A percentile compares a stretch with the other conserved stretches of the same genome.
Evolutionary conservation across 192 early-diverging fungal genomes (phyloP).

Genomic region (Mortierella alpina): DNA sequence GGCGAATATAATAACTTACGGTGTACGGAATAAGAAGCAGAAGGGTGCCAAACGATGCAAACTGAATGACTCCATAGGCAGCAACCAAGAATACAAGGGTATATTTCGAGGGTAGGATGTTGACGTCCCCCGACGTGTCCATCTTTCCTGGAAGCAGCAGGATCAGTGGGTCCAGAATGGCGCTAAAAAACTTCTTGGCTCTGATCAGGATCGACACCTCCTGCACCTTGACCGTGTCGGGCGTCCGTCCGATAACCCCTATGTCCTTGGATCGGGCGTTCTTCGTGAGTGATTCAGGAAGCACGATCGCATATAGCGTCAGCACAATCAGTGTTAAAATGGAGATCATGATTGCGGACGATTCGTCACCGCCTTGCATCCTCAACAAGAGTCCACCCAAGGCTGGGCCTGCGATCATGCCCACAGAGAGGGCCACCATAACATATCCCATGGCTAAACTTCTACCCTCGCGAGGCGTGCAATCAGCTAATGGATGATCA

Average conservation of each 20-base stretch:
- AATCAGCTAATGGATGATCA: constrained; percentile 12
- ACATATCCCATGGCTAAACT: constrained; percentile 37
- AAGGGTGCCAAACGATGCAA: constrained; percentile 10
- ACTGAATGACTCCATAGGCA: constrained; percentile 16
- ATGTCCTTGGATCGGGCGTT: neutral
- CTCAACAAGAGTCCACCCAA: constrained; percentile 8
- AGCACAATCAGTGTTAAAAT: constrained; percentile 1
- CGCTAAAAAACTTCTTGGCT: constrained; percentile 7
- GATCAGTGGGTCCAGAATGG: constrained; percentile 23
- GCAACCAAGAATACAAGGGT: constrained; percentile 16
- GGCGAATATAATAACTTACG: constrained; percentile 3
- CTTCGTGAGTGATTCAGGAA: constrained; percentile 38
- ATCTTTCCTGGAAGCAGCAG: constrained; percentile 42
- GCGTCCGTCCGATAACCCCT: neutral
- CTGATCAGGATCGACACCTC: neutral
- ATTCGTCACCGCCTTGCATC: neutral
- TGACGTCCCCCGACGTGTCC: constrained; percentile 18
- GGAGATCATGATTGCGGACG: constrained; percentile 7
- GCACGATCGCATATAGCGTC: constrained; percentile 15
- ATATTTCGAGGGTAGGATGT: constrained; percentile 22
- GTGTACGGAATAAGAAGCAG: constrained; percentile 33
- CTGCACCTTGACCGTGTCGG: neutral
- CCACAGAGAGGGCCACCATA: constrained; percentile 20
- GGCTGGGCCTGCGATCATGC: constrained; percentile 24
- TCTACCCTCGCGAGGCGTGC: constrained; percentile 27